Evolutionary conservation across 2,329 filamentous ascomycete species (phyloP).

Genomic region (Aspergillus caelatus): DNA sequence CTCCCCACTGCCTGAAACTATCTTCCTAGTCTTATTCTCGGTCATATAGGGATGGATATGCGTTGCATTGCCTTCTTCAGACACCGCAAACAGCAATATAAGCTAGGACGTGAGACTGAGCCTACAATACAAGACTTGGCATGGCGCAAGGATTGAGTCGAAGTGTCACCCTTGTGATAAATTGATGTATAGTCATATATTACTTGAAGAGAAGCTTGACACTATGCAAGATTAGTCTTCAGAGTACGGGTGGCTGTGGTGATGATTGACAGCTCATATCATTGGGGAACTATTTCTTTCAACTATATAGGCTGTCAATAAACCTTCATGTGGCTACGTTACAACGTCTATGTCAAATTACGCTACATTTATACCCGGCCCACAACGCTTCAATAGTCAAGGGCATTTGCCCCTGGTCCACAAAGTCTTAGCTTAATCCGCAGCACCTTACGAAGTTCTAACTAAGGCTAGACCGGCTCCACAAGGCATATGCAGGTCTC

Average conservation of each 20-base stretch:
- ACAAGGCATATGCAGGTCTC: not conserved
- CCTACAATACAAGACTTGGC: too few species aligned
- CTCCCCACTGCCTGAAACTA: too few species aligned
- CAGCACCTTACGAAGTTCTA: not conserved
- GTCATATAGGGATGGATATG: too few species aligned
- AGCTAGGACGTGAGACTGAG: too few species aligned
- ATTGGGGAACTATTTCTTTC: not conserved
- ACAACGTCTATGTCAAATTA: too few species aligned
- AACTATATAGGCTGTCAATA: not conserved
- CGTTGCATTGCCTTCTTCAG: too few species aligned
- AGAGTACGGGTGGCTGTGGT: not conserved
- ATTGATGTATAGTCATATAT: too few species aligned
- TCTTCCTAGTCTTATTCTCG: too few species aligned
- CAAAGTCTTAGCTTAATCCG: not conserved
- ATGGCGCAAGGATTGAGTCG: too few species aligned
- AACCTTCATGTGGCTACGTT: not conserved
- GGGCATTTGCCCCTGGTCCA: not conserved
- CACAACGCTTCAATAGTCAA: not conserved
- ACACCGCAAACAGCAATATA: too few species aligned
- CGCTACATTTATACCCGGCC: too few species aligned
- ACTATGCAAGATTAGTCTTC: not conserved
- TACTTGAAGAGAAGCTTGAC: not conserved
- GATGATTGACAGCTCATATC: not conserved
- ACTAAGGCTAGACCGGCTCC: not conserved
- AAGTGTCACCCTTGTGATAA: too few species aligned